Percentiles rank a stretch among this genome's conserved stretches.
Evolutionary conservation across 257 asterid genomes (phyloP).

Genomic region (Linaria vulgaris): DNA sequence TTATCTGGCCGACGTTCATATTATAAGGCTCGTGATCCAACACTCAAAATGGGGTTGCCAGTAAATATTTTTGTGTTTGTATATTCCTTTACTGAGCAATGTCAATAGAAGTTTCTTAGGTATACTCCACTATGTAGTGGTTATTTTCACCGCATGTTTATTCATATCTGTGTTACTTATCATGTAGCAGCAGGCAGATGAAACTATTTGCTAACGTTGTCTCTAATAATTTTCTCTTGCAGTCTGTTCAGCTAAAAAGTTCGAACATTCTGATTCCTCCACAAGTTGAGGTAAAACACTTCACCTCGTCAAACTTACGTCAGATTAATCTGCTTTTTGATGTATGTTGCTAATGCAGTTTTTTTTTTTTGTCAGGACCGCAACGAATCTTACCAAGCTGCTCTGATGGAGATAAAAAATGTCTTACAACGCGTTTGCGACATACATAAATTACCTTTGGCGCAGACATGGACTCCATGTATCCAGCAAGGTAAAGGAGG

Average conservation of each 20-base stretch:
- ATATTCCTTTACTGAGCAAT: no score
- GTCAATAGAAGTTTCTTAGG: no score
- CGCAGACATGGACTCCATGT: conserved; percentile 82
- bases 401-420: conserved; percentile 55
- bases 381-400: conserved; percentile 58
- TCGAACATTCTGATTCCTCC: conserved; percentile 41
- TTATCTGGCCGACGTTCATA: no score
- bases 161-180: not conserved
- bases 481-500: conserved; percentile 64
- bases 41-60: no score
- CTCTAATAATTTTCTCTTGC: conserved; percentile 23
- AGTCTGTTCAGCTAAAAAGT: conserved; percentile 73
- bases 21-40: no score
- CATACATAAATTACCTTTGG: conserved; percentile 62
- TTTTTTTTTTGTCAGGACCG: conserved; percentile 45
- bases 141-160: not conserved
- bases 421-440: conserved; percentile 57
- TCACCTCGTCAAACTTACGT: conserved; percentile 12
- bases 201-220: conserved; percentile 3
- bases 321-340: conserved; percentile 7
- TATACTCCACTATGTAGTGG: no score
- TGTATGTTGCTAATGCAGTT: conserved; percentile 22
- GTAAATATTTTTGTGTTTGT: no score
- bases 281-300: conserved; percentile 43
- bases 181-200: conserved; percentile 16